Base-by-base conservation (phyloP, 371 early-diverging fungal species). In the Saksenaea oblongispora region DNA sequence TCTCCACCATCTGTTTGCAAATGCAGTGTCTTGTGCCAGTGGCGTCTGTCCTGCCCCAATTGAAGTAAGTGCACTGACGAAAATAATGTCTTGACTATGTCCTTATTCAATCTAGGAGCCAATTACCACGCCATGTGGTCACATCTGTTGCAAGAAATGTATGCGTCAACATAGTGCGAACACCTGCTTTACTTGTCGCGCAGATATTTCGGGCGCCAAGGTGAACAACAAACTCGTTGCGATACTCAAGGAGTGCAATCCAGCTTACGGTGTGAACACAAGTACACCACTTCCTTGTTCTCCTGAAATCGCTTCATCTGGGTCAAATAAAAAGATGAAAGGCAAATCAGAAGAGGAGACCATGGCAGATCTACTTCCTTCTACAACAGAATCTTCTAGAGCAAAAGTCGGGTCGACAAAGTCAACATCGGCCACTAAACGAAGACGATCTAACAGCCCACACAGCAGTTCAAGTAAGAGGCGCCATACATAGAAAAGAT, bases 81-180 rank as follows among this genome's bases (percentile, higher is more conserved):
- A 80, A 56, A 27, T 65, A 11, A 76, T 64, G 27, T 39, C 68
- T 72, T n/a, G 74, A 79, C 56, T 53, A 61, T 7, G 7, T 13
- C 80, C 79, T 54, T 69, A 76, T 3, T 70, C 80, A 24, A 80
- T 76, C 26, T 71, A 84, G 73, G 78, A 83, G 31, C 76, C 87
- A 11, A 71, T 82, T 26, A 83, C 86, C 5, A 80, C 83, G 14
- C 68, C 73, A 2, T 88, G 87, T 54, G 75, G 83, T 1, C 89
- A 89, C 70, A 84, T 82, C 53, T 76, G 75, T 22, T 89, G 88
- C 62, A 56, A 37, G 39, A 44, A 47, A 26, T 85, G 86, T 41
- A 55, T 84, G 54, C 54, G 59, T 9, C 63, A 73, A 39, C 71
- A 71, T 31, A 63, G 62, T 14, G 61, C 73, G 9, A 56, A 54